A percentile compares a stretch with the other conserved stretches of the same genome.
phyloP scores from a whole-genome alignment of 2,329 filamentous ascomycete species.

The Dothistroma pini region DNA sequence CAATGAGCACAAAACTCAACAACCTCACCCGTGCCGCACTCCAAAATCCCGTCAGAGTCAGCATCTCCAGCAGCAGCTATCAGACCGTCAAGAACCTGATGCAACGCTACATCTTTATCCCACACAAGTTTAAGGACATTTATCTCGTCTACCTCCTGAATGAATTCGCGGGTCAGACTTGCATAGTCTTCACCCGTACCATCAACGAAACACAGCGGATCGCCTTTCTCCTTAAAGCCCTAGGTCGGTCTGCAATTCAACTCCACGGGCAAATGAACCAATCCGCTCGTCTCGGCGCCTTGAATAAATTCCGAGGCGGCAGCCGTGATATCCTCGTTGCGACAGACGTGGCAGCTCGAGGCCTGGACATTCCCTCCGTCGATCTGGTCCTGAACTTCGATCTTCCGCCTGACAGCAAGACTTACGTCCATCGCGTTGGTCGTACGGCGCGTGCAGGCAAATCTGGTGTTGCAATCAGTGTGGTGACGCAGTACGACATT shows the following conservation, averaged over 20 bases:
- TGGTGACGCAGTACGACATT: conserved; percentile 85
- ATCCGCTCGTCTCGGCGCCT: conserved; percentile 75
- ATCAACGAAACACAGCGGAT: conserved; percentile 87
- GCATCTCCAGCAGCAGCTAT: conserved; percentile 77
- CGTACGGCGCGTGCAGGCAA: conserved; percentile 85
- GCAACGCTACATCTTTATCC: conserved; percentile 82
- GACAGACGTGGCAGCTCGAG: conserved; percentile 89
- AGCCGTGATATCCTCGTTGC: conserved; percentile 84
- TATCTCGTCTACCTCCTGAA: conserved; percentile 85
- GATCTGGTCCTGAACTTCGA: conserved; percentile 86
- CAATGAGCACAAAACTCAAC: conserved; percentile 91
- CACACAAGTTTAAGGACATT: conserved; percentile 81
- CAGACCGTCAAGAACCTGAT: conserved; percentile 87
- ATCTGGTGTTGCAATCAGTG: conserved; percentile 71
- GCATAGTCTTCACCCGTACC: conserved; percentile 88
- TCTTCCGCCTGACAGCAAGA: conserved; percentile 79
- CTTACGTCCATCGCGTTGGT: conserved; percentile 85
- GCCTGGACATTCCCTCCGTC: conserved; percentile 89
- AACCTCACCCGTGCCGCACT: conserved; percentile 85
- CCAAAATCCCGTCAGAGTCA: conserved; percentile 77
- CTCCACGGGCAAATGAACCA: conserved; percentile 91
- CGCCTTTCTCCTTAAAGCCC: conserved; percentile 73
- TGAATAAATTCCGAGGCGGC: conserved; percentile 83
- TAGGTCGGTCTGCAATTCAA: conserved; percentile 88
- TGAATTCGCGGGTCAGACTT: conserved; percentile 79